A percentile compares a stretch with the other conserved stretches of the same genome.
Conservation (phyloP, 106 monocot genomes). For the Acanthochlamys bracteata region DNA sequence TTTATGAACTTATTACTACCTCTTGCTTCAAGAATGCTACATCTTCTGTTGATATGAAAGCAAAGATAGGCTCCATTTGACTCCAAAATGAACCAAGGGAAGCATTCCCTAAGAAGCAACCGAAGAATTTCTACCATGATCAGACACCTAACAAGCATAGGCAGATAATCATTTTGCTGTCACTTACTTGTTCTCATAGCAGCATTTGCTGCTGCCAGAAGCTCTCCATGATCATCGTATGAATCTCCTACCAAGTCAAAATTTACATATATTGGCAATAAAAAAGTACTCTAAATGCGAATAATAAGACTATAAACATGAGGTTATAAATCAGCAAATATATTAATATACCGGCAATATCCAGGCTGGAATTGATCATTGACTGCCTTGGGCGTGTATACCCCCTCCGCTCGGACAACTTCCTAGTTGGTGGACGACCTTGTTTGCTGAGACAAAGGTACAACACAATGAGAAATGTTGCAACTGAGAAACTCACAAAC, state of each 20-base stretch:
- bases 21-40: conserved; percentile 28
- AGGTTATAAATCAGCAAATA: not conserved
- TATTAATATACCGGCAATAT: conserved; percentile 33
- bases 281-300: not conserved
- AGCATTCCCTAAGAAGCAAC: conserved; percentile 14
- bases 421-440: conserved; percentile 44
- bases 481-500: not conserved
- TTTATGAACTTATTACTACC: conserved; percentile 17
- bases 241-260: conserved; percentile 32
- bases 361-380: conserved; percentile 17
- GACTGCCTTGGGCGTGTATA: conserved; percentile 31
- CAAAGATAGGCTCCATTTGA: conserved; percentile 32
- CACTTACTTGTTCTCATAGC: conserved; percentile 34
- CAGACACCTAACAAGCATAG: not conserved
- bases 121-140: not conserved
- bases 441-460: conserved; percentile 28
- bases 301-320: not conserved
- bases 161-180: not conserved
- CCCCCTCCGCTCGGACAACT: conserved; percentile 49
- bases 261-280: not conserved
- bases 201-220: conserved; percentile 61
- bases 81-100: conserved; percentile 30
- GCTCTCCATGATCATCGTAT: conserved; percentile 59
- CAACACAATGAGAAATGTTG: not conserved
- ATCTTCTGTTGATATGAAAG: conserved; percentile 34